phyloP scores from a whole-genome alignment of 23 red algal species.

The Agarophyton chilense region DNA sequence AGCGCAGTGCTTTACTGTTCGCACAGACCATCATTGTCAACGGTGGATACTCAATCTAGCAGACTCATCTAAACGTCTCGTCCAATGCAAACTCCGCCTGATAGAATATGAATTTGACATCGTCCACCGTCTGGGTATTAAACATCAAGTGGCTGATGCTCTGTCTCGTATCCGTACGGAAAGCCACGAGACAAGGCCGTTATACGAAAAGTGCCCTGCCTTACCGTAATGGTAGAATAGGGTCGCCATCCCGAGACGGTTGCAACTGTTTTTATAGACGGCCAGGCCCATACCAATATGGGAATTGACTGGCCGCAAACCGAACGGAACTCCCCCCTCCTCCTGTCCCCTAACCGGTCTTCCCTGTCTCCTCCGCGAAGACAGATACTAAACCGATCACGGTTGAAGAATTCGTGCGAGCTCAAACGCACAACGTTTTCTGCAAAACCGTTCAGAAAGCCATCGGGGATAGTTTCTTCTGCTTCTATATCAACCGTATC shows the following conservation, averaged over 20 bases:
- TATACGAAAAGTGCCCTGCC: not conserved
- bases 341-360: too few species aligned
- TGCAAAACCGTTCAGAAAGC: conserved; percentile 4
- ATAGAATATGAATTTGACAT: conserved; percentile 47
- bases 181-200: not conserved
- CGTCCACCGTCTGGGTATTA: conserved; percentile 1
- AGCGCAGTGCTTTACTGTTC: not conserved
- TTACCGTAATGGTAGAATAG: too few species aligned
- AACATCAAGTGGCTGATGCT: not conserved
- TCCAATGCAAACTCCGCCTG: conserved; percentile 16
- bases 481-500: not conserved
- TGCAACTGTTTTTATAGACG: too few species aligned
- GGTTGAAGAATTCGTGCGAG: not conserved
- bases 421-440: conserved; percentile 18
- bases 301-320: too few species aligned
- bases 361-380: too few species aligned
- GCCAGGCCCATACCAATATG: too few species aligned
- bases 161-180: conserved; percentile 29
- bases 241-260: too few species aligned
- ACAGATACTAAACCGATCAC: not conserved
- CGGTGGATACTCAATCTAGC: conserved; percentile 31
- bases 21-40: conserved; percentile 19
- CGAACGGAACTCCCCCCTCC: too few species aligned
- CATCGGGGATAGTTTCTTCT: not conserved
- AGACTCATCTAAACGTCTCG: not conserved